These are phyloP conservation scores for Schoenoplectus tabernaemontani DNA, from an alignment of 202 grass and related monocot genomes.

Conservation along the genomic window DNA sequence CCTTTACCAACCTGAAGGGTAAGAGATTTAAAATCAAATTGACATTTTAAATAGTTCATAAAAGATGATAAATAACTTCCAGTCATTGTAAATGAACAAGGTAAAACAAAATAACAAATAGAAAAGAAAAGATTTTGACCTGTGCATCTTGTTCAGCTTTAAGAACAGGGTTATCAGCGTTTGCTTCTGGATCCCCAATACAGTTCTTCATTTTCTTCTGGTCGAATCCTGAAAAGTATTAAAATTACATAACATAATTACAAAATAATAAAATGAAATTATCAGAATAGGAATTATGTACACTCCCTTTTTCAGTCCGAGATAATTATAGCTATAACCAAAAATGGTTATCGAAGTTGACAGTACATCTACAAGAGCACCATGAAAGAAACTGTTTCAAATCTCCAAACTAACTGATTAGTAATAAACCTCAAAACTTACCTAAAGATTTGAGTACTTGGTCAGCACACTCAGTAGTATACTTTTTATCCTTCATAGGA, in stretches of 20 bases:
- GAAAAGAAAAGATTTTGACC: conserved; percentile 28
- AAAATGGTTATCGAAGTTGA: background rate
- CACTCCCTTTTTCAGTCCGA: background rate
- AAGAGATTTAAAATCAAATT: conserved; percentile 16
- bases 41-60: conserved; percentile 9
- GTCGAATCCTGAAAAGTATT: conserved; percentile 47
- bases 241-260: conserved; percentile 11
- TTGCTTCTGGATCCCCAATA: conserved; percentile 64
- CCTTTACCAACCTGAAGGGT: conserved; percentile 63
- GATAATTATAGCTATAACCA: conserved; percentile 3
- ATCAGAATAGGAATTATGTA: background rate
- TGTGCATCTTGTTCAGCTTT: conserved; percentile 88
- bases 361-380: background rate
- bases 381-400: background rate
- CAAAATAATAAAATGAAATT: conserved; percentile 11
- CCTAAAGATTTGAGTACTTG: conserved; percentile 71
- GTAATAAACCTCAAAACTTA: conserved; percentile 33
- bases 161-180: conserved; percentile 59
- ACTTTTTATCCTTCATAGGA: conserved; percentile 90
- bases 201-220: conserved; percentile 53
- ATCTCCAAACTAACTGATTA: background rate
- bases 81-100: background rate
- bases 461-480: conserved; percentile 53
- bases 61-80: conserved; percentile 16
- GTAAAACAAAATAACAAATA: conserved; percentile 8